These are phyloP conservation scores for Scedosporium dehoogii DNA, from an alignment of 2,329 filamentous ascomycete genomes.

Conservation along the genomic window DNA sequence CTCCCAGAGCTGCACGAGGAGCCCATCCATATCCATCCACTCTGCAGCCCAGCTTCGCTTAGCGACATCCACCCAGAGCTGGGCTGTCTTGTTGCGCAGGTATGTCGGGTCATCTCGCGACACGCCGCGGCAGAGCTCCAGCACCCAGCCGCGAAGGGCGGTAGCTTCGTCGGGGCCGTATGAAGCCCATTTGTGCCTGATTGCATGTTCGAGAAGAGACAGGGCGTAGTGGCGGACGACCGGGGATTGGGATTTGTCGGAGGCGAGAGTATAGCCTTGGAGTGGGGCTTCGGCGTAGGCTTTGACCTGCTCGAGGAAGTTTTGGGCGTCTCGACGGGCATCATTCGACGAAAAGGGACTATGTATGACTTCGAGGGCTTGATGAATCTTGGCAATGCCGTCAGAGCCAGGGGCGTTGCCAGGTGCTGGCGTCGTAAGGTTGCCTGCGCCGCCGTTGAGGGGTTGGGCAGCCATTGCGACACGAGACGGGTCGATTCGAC, in stretches of 20 bases:
- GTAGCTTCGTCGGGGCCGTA: conserved; percentile 59
- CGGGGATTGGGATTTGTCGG: conserved; percentile 62
- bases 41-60: conserved; percentile 88
- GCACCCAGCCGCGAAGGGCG: conserved; percentile 64
- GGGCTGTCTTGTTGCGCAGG: conserved; percentile 84
- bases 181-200: conserved; percentile 74
- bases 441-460: conserved; percentile 25
- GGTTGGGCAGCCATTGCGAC: conserved; percentile 10
- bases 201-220: conserved; percentile 80
- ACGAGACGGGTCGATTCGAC: not conserved
- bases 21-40: conserved; percentile 90
- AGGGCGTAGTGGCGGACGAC: conserved; percentile 90
- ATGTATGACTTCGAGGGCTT: conserved; percentile 83
- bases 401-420: conserved; percentile 28
- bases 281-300: conserved; percentile 67
- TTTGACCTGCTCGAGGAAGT: conserved; percentile 81
- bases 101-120: conserved; percentile 67
- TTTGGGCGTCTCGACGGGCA: conserved; percentile 69
- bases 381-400: conserved; percentile 60
- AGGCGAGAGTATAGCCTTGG: conserved; percentile 75
- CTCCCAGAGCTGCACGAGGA: conserved; percentile 78
- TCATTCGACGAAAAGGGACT: conserved; percentile 71
- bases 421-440: conserved; percentile 19
- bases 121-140: conserved; percentile 66
- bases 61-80: conserved; percentile 89